A percentile compares a stretch with the other conserved stretches of the same genome.
Conservation (phyloP, 148 eudicot species). For the Rhododendron henanense region DNA sequence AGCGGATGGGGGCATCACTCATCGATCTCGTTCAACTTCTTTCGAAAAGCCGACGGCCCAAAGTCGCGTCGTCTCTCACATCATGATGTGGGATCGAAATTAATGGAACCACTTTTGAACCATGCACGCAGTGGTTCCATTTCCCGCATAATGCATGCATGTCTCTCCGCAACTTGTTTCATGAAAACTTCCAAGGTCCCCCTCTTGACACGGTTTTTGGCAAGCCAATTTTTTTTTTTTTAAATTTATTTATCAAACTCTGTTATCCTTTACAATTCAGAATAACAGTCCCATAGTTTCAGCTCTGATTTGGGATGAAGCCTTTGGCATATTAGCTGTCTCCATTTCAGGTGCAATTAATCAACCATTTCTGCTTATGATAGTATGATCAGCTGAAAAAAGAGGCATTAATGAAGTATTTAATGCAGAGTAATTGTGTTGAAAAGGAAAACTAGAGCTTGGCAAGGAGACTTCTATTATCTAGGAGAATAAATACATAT, state of each 20-base stretch:
- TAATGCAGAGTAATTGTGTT: neutral
- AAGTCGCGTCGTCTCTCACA: too few species aligned
- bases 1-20: too few species aligned
- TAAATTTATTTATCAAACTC: constrained; percentile 4
- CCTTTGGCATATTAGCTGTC: constrained; percentile 84
- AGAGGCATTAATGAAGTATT: neutral
- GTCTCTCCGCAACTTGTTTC: constrained; percentile 6
- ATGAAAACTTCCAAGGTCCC: neutral
- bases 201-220: constrained; percentile 2
- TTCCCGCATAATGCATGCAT: neutral
- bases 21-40: neutral
- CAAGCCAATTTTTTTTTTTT: too few species aligned
- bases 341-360: constrained; percentile 72
- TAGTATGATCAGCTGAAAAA: constrained; percentile 30
- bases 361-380: constrained; percentile 63
- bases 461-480: too few species aligned
- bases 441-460: neutral
- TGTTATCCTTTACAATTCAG: neutral
- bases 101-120: too few species aligned
- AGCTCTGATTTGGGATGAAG: constrained; percentile 47
- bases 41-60: neutral
- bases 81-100: too few species aligned
- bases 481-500: too few species aligned
- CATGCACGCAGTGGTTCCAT: too few species aligned
- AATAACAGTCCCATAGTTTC: constrained; percentile 22